Conservation (phyloP, 768 basidiomycete species). For the Pisolithus orientalis region DNA sequence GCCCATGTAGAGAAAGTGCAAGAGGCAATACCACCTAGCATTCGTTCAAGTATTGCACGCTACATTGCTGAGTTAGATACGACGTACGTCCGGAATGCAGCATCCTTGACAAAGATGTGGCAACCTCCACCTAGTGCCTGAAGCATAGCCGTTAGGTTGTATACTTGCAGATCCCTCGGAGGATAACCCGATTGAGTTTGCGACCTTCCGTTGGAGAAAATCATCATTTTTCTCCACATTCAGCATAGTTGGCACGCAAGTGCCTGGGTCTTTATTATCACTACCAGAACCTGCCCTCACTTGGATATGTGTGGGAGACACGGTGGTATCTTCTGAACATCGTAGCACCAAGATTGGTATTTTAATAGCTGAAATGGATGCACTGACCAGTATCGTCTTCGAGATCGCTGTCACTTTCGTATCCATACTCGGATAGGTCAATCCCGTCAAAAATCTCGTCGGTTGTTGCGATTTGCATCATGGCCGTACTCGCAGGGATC, state of each 20-base stretch:
- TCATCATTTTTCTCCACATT: background rate
- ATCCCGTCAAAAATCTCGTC: too few relatives aligned
- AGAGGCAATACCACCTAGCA: conserved; percentile 31
- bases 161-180: background rate
- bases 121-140: conserved; percentile 14
- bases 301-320: background rate
- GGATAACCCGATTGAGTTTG: background rate
- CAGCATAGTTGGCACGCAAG: background rate
- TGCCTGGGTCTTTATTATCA: background rate
- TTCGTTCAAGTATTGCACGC: background rate
- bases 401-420: too few relatives aligned
- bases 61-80: background rate
- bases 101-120: conserved; percentile 19
- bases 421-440: too few relatives aligned
- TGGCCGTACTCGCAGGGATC: too few relatives aligned
- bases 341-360: too few relatives aligned
- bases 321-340: background rate
- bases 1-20: conserved; percentile 35
- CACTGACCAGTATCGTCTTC: background rate
- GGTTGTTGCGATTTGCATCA: too few relatives aligned
- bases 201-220: background rate
- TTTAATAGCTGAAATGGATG: background rate
- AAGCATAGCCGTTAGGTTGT: background rate
- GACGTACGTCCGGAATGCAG: conserved; percentile 24
- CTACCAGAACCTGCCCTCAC: too few relatives aligned